phyloP scores from a whole-genome alignment of 345 rosid genomes.

The Salix brachista region DNA sequence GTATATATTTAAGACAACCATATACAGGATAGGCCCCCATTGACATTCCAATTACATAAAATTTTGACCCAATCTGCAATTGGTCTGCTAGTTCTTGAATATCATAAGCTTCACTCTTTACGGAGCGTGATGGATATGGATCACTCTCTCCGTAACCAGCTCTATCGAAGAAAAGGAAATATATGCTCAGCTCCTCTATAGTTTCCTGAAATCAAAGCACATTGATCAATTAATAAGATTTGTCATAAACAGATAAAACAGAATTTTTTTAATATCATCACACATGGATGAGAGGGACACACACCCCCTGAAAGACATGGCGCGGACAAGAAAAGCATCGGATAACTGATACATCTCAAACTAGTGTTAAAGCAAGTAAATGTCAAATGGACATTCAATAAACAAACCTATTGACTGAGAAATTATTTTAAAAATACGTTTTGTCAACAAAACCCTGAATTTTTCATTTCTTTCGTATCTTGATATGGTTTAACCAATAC shows the following conservation, averaged over 20 bases:
- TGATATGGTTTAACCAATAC: too few species aligned
- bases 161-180: constrained; percentile 66
- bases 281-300: too few species aligned
- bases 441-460: too few species aligned
- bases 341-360: background rate
- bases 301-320: background rate
- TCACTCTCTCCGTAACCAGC: constrained; percentile 97
- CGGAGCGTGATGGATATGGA: constrained; percentile 67
- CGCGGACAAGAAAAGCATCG: background rate
- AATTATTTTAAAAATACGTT: too few species aligned
- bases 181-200: constrained; percentile 56
- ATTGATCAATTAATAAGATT: constrained; percentile 1
- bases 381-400: background rate
- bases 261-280: too few species aligned
- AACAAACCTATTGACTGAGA: too few species aligned
- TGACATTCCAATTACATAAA: constrained; percentile 73
- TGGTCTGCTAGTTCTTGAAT: constrained; percentile 80
- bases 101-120: constrained; percentile 76
- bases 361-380: background rate
- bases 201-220: constrained; percentile 46
- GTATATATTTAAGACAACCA: constrained; percentile 75
- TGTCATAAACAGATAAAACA: background rate
- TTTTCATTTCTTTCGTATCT: too few species aligned
- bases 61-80: constrained; percentile 63
- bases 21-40: constrained; percentile 72